A percentile compares a stretch with the other conserved stretches of the same genome.
phyloP scores from a whole-genome alignment of 139 green algal species.

The Choricystis sp. region DNA sequence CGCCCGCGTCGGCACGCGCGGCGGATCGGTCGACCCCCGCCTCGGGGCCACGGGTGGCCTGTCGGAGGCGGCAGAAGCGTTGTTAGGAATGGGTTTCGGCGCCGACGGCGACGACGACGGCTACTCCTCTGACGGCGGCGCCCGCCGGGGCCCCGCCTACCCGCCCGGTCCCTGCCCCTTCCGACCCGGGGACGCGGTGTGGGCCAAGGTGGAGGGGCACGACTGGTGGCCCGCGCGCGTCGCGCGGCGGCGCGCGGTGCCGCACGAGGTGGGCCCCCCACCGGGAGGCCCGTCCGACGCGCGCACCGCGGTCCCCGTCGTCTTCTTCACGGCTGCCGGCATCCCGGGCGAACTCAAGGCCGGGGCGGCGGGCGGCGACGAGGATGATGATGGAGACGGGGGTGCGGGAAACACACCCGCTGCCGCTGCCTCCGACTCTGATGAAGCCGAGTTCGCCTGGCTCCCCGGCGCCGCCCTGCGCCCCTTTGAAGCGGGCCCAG shows the following conservation, averaged over 20 bases:
- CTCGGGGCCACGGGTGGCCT: constrained; percentile 11
- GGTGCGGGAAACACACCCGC: not conserved
- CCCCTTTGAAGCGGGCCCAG: constrained; percentile 42
- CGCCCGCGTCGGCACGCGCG: constrained; percentile 2
- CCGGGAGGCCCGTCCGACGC: constrained; percentile 23
- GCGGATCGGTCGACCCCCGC: constrained; percentile 1
- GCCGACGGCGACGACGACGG: constrained; percentile 23
- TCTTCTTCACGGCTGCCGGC: constrained; percentile 72
- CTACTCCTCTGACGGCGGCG: not conserved
- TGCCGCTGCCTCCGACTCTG: constrained; percentile 15
- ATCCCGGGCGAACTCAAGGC: constrained; percentile 56
- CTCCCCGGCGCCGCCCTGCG: constrained; percentile 56
- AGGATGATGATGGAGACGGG: not conserved
- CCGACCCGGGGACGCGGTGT: constrained; percentile 59
- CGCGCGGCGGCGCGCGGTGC: constrained; percentile 61
- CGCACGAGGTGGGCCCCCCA: constrained; percentile 55
- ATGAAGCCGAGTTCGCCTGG: constrained; percentile 86
- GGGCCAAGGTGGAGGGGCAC: constrained; percentile 83
- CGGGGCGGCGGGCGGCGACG: not conserved
- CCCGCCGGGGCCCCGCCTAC: not conserved
- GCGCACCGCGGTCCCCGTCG: constrained; percentile 49
- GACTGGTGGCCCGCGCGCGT: constrained; percentile 79
- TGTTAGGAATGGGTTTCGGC: constrained; percentile 44
- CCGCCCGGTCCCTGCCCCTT: constrained; percentile 14
- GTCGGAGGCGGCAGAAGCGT: constrained; percentile 53